Conservation (phyloP, 2,329 filamentous ascomycete species). For the Apiospora kogelbergensis region DNA sequence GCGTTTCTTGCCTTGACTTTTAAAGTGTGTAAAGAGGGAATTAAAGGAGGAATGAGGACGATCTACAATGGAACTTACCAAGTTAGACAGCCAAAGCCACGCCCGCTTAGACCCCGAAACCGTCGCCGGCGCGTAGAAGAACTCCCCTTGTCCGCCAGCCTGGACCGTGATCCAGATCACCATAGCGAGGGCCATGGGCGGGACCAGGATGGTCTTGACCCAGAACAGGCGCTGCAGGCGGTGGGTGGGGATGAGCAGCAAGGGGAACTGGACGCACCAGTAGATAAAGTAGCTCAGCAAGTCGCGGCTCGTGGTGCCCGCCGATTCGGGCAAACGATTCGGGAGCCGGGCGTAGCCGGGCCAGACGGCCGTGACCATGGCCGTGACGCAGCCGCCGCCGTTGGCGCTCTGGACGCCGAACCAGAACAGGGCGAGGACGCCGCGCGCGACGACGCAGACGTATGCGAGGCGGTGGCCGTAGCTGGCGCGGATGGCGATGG, state of each 20-base stretch:
- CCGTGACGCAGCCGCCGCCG: slow-evolving; percentile 50
- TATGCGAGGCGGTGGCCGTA: slow-evolving; percentile 38
- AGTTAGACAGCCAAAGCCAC: slow-evolving; percentile 29
- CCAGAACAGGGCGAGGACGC: slow-evolving; percentile 42
- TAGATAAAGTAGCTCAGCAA: slow-evolving; percentile 60
- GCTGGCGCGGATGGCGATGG: slow-evolving; percentile 42
- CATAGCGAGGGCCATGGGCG: slow-evolving; percentile 52
- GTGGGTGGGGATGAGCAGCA: slow-evolving; percentile 56
- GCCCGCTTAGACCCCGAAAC: slow-evolving; percentile 34
- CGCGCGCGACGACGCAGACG: slow-evolving; percentile 40
- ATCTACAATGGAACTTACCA: no score
- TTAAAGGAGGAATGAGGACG: no score
- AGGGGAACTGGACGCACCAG: slow-evolving; percentile 52
- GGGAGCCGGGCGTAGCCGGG: slow-evolving; percentile 53
- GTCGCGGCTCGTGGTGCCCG: slow-evolving; percentile 56
- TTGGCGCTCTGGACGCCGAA: slow-evolving; percentile 58
- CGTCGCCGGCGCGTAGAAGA: slow-evolving; percentile 45
- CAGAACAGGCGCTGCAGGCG: slow-evolving; percentile 54
- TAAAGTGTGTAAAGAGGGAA: no score
- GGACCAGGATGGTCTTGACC: slow-evolving; percentile 41
- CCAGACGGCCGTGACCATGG: slow-evolving; percentile 49
- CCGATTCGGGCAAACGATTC: slow-evolving; percentile 49
- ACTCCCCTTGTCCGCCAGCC: slow-evolving; percentile 40
- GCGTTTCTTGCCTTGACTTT: no score
- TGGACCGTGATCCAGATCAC: slow-evolving; percentile 56